Base-by-base conservation (phyloP, 106 monocot species). In the Phalaenopsis aphrodite region DNA sequence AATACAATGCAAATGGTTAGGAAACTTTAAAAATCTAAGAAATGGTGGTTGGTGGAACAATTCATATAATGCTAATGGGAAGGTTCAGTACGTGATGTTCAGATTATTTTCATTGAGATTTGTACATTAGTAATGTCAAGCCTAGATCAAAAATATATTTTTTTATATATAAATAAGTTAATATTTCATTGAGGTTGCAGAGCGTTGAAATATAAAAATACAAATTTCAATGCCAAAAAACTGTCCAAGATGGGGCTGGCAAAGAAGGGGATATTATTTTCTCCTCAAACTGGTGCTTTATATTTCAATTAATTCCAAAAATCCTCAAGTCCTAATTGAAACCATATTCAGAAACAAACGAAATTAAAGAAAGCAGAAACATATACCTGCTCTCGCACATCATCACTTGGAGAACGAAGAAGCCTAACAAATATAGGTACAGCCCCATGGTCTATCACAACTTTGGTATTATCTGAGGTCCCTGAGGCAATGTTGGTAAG, bases 391-490 rank as follows among this genome's bases (percentile, higher is more conserved):
- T 87, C 87, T 48, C 87, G 78, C 19, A 87, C 87, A 84, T 87
- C 87, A 78, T 87, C 87, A 79, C 81, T 84, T 1, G 81, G 87
- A 37, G 87, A 87, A 11, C 55, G 67, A 75, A 87, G 84, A 68
- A 87, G 87, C 41, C 78, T 83, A 36, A 87, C 83, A 83, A 87
- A 87, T 43, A 87, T 87, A 9, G 86, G 86, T 21, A 87, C 87
- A 84, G 87, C 87, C 8, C 87, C 87, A 74, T 87, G 87, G 43
- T 87, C 87, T 24, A 87, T 87, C 56, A 87, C 87, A 78, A 87
- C 87, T 78, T 84, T 87, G 11, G 87, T 87, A 77, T 87, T 81
- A 49, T 87, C 87, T 10, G 87, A 87, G 3, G 87, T 87, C 9
- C 87, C 87, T 38, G 87, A 87, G 8, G 87, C 87, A 67, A 87